Base-by-base conservation (phyloP, 2,329 filamentous ascomycete species). In the Penicillium griseofulvum region DNA sequence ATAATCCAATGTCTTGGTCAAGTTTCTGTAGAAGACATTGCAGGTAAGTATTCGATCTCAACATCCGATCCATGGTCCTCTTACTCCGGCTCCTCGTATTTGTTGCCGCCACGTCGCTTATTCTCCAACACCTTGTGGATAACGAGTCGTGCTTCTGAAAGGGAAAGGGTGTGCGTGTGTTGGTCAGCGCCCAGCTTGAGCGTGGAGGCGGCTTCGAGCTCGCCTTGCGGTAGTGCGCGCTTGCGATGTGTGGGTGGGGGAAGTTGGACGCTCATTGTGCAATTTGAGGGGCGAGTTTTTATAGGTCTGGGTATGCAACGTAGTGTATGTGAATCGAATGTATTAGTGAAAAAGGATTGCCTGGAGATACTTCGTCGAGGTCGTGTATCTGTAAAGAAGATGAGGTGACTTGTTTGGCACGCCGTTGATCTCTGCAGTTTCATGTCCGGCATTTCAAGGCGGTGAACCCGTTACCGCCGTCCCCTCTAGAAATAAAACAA, bases 161-260 rank as follows among this genome's bases (percentile, higher is more conserved):
- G 84, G 43, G 92, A 96, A 59, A 99, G 81, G 6, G 92, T 93
- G 71, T 94, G 91, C 63, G 95, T 91, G 69, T 93, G 82, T 66
- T 95, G 86, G 76, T 97, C 97, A 72, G 97, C 93, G 76, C 94
- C 94, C 11, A 99, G 88, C 73, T 88, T 89, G 61, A 97, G 85
- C 52, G 86, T 85, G 8, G 84, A 80, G 47, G 88, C 86, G 24
- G 93, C 92, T 78, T 97, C 91, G 75, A 97, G 93, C 72, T 96
- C 92, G 71, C 71, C 72, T 56, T 76, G 74, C 1, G 74, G 74
- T 22, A 74, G 62, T 36, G 68, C 65, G 63, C 74, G 74, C 59
- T 76, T 73, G 68, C 74, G 74, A 56, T 76, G 71, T 1, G 71
- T 73, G 4, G 69, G 49, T n/a, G 72, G 67, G 59, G 68, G 69